Conservation (phyloP, 1,139 yeast genomes). For the Wickerhamomyces sp. region DNA sequence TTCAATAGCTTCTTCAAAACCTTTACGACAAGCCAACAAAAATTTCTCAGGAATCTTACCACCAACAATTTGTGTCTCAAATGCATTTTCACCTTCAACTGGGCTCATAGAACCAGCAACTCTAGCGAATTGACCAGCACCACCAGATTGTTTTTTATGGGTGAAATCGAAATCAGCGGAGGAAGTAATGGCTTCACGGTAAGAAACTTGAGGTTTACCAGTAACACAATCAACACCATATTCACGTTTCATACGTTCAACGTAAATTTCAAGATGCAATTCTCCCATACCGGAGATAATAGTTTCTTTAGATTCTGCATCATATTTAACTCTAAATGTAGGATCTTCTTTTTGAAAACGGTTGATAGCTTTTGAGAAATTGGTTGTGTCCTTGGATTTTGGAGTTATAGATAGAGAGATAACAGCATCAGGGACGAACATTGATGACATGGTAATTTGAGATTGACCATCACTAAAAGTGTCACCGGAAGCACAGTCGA, state of each 20-base stretch:
- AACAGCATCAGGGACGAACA: constrained; percentile 98
- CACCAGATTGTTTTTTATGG: constrained; percentile 98
- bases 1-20: constrained; percentile 91
- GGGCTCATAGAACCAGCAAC: constrained; percentile 84
- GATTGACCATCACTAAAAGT: constrained; percentile 84
- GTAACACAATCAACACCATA: constrained; percentile 93
- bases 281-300: constrained; percentile 99
- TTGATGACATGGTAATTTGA: constrained; percentile 87
- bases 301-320: constrained; percentile 90
- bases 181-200: constrained; percentile 84
- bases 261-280: constrained; percentile 92
- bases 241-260: constrained; percentile 96
- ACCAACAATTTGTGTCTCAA: constrained; percentile 87
- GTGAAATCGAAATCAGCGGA: constrained; percentile 85
- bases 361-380: constrained; percentile 93
- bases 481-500: constrained; percentile 99
- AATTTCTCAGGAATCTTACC: constrained; percentile 96
- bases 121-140: constrained; percentile 99
- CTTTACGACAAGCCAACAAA: constrained; percentile 90
- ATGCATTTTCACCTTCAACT: constrained; percentile 61
- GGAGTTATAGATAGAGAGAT: constrained; percentile 90
- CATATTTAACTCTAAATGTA: constrained; percentile 89
- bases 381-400: constrained; percentile 80
- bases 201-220: constrained; percentile 97
- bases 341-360: constrained; percentile 99